Evolutionary conservation across 257 asterid species (phyloP), one percentile per base, ranked within the genome.

Genomic region (Ajuga chamaepitys): DNA sequence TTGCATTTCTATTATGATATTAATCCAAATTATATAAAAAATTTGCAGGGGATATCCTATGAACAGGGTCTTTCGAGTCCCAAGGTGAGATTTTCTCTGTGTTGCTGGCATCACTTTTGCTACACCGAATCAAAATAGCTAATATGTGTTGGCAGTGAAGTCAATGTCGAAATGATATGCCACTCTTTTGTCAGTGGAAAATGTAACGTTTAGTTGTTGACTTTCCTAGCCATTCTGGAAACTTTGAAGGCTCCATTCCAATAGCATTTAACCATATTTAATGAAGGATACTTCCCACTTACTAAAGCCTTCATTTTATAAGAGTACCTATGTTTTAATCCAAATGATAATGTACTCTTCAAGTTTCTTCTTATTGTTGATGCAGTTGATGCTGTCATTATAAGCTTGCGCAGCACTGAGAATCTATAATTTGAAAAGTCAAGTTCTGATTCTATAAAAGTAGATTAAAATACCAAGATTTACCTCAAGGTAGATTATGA

Each of bases 11-110:
- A 30, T 20, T 50, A 14, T 16, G 25, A 40, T 55, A n/a, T 60
- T 18, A 67, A 66, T 58, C 22, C 48, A 52, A 68, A 34, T 65
- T 67, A 10, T 67, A 62, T 46, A 21, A 50, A 67, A 77, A 34
- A 61, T 66, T 67, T 80, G 85, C 87, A 88, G 98, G 95, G 79
- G 17, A 76, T 91, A 67, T 85, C 83, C 59, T 78, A 83, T 58
- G 83, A 73, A 60, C 77, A 9, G 12, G 79, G 74, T 50, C 82
- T 88, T 83, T 78, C 90, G 60, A 81, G 78, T 69, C 53, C 70
- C 25, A 81, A 86, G 95, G 98, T 86, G 67, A 77, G 77, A 10
- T 71, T 66, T 64, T 66, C 40, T 41, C 64, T 74, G 5, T 71
- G 73, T 52, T 14, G n/a, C n/a, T n/a, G 52, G 54, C 48, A 60